Base-by-base conservation (phyloP, 306 rosid species). In the Medicago ruthenica region DNA sequence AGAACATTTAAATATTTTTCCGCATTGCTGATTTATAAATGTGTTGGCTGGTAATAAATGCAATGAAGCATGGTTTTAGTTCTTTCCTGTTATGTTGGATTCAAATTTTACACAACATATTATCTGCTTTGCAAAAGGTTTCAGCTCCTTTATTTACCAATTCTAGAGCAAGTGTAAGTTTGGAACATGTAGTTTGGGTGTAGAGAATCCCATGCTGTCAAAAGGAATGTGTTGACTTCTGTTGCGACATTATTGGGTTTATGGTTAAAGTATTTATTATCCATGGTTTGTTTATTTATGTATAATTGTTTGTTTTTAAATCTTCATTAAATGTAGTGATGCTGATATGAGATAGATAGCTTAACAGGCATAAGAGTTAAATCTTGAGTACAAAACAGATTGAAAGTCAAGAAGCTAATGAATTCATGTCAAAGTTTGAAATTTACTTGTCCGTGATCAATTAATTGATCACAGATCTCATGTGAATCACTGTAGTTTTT, bases 401-500 rank as follows among this genome's bases (percentile, higher is more conserved):
- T 59, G 66, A 59, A 63, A 71, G 17, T 73, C 54, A 48, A 51
- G 73, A 39, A 41, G 67, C 16, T 0, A 41, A 41, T 45, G 71
- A 39, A 15, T 61, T 34, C 21, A 12, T 50, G 44, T 16, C 67
- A 6, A n/a, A n/a, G n/a, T n/a, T n/a, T n/a, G n/a, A 8, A 68
- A 61, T 71, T 70, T 27, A 51, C 17, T 24, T 54, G 51, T 58
- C 69, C 36, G 48, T n/a, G 17, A 18, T 66, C 39, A 48, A 65
- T 47, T 22, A 59, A 51, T 76, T 81, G 55, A 73, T 58, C 53
- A 14, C 37, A 69, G 70, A 44, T 39, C 40, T 68, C 20, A 18
- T 72, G 15, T 41, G 63, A 67, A 50, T 74, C 67, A 78, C 74
- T 4, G 3, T 24, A 76, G 69, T 73, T 62, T 60, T 79, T 71